Percentiles rank a stretch among this genome's conserved stretches.
These are phyloP conservation scores for Plantago coronopus DNA, from an alignment of 305 asterid genomes.

Conservation along the genomic window DNA sequence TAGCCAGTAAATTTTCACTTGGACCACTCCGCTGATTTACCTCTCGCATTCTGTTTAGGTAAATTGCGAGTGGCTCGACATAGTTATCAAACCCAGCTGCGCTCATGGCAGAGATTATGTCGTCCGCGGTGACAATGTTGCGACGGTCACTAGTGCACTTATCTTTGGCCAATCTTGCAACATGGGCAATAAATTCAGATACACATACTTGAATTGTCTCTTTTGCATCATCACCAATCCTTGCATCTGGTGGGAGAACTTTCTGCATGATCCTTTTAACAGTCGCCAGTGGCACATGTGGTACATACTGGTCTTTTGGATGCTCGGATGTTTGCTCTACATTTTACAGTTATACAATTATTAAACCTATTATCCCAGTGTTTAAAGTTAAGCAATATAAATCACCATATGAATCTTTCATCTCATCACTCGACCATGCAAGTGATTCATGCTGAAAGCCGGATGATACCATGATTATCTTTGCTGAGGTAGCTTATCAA, in stretches of 20 bases:
- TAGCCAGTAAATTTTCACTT: too few relatives aligned
- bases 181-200: slow-evolving; percentile 11
- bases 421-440: too few relatives aligned
- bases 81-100: slow-evolving; percentile 16
- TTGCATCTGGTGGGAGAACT: neutral
- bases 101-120: slow-evolving; percentile 18
- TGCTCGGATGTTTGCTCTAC: neutral
- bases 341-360: too few relatives aligned
- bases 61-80: neutral
- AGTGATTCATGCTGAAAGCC: too few relatives aligned
- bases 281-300: slow-evolving; percentile 1
- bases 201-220: slow-evolving; percentile 16
- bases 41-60: slow-evolving; percentile 1
- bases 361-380: too few relatives aligned
- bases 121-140: slow-evolving; percentile 6
- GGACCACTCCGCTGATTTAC: too few relatives aligned
- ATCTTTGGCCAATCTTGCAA: slow-evolving; percentile 12
- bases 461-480: too few relatives aligned
- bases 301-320: neutral
- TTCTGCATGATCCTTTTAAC: slow-evolving; percentile 12
- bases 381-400: too few relatives aligned
- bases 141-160: neutral
- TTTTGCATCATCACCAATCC: slow-evolving; percentile 9
- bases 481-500: too few relatives aligned
- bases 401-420: too few relatives aligned